phyloP scores from a whole-genome alignment of 768 basidiomycete species.

The Rubroboletus pulcherrimus region DNA sequence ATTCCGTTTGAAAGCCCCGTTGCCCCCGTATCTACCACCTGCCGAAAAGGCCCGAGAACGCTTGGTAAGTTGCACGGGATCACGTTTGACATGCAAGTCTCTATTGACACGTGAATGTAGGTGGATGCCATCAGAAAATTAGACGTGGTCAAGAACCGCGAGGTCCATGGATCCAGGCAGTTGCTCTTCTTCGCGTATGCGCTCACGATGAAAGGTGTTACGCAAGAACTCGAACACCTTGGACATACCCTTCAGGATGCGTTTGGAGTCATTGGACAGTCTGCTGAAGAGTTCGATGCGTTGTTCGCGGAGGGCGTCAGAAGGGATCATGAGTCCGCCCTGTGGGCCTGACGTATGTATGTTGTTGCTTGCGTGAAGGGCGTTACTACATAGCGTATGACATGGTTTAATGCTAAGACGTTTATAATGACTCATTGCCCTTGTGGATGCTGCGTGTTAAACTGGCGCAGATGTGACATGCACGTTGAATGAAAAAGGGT shows the following conservation, averaged over 20 bases:
- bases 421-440: constrained; percentile 3
- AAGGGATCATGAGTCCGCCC: neutral
- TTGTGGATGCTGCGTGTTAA: constrained; percentile 8
- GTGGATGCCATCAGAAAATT: constrained; percentile 79
- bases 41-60: constrained; percentile 80
- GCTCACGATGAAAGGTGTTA: constrained; percentile 91
- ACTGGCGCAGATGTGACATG: neutral
- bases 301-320: constrained; percentile 46
- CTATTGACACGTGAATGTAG: constrained; percentile 32
- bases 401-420: neutral
- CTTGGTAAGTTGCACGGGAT: constrained; percentile 48
- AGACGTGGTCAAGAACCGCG: constrained; percentile 83
- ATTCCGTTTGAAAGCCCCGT: constrained; percentile 81
- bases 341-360: constrained; percentile 15
- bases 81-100: neutral
- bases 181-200: constrained; percentile 94
- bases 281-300: constrained; percentile 75
- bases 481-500: constrained; percentile 6
- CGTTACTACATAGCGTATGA: neutral
- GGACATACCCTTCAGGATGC: constrained; percentile 80
- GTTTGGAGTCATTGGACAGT: constrained; percentile 90
- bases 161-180: constrained; percentile 78
- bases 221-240: constrained; percentile 79
- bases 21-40: constrained; percentile 96
- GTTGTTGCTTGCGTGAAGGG: neutral